Conservation (phyloP, 805 yeast species). For the Candida adriatica region DNA sequence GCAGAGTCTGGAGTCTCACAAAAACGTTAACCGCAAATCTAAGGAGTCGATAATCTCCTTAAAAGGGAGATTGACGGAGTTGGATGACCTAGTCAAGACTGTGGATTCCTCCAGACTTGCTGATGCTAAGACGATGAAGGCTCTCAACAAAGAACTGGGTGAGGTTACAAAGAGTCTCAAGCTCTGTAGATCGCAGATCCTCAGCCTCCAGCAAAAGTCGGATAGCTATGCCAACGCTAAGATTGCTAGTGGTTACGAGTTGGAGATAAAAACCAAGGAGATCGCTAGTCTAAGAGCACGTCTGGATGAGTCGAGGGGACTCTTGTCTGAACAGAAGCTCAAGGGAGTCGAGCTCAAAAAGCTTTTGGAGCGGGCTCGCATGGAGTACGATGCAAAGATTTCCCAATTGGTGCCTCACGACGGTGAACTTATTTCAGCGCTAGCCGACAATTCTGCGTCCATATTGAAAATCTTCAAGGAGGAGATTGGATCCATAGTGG, state of each 20-base stretch:
- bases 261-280: conserved; percentile 25
- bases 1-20: conserved; percentile 18
- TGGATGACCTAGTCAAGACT: conserved; percentile 20
- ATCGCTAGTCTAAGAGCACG: conserved; percentile 29
- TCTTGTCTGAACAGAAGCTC: conserved; percentile 40
- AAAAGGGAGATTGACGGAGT: conserved; percentile 11
- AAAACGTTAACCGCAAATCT: conserved; percentile 19
- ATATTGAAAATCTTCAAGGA: background rate
- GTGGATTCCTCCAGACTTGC: conserved; percentile 20
- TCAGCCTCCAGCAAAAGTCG: conserved; percentile 19
- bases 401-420: conserved; percentile 1
- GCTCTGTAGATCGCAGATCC: conserved; percentile 18
- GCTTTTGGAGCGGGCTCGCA: conserved; percentile 14
- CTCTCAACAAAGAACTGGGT: conserved; percentile 22
- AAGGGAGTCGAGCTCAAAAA: conserved; percentile 26
- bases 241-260: conserved; percentile 14
- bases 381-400: conserved; percentile 13
- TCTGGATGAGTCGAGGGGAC: conserved; percentile 37
- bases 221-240: conserved; percentile 22
- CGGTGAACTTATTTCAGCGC: conserved; percentile 1
- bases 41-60: conserved; percentile 6
- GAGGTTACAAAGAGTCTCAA: conserved; percentile 14
- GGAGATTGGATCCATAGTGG: no score
- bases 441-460: conserved; percentile 4
- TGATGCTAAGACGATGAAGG: conserved; percentile 18